Percentiles rank a stretch among this genome's conserved stretches.
Conservation (phyloP, 2,329 filamentous ascomycete genomes). For the Microdochium bolleyi region DNA sequence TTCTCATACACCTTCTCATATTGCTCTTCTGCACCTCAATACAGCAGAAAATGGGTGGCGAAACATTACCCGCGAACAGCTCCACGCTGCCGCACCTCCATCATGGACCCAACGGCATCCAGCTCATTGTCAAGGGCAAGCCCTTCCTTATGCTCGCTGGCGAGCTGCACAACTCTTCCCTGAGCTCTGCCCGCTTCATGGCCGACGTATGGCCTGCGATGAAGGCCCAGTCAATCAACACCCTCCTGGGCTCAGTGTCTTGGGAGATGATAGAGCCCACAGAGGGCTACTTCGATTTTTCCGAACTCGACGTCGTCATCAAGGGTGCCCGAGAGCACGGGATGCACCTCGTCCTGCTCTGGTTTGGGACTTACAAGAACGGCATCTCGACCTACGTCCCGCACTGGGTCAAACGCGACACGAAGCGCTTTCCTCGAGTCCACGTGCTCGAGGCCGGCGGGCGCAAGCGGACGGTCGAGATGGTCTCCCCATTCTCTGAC, state of each 20-base stretch:
- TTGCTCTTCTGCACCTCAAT: no score
- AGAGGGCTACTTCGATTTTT: slow-evolving; percentile 25
- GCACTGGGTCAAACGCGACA: slow-evolving; percentile 24
- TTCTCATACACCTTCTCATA: no score
- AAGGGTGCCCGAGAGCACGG: slow-evolving; percentile 13
- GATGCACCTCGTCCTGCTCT: slow-evolving; percentile 26
- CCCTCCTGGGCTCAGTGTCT: slow-evolving; percentile 24
- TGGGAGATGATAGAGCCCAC: slow-evolving; percentile 28
- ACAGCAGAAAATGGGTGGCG: background rate
- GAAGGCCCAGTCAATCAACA: slow-evolving; percentile 25
- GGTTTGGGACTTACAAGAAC: slow-evolving; percentile 31
- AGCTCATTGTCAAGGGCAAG: slow-evolving; percentile 26
- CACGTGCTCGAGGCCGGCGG: slow-evolving; percentile 20
- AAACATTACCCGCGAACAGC: background rate
- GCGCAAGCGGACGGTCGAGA: slow-evolving; percentile 20
- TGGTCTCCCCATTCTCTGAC: slow-evolving; percentile 20
- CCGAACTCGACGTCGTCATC: slow-evolving; percentile 23
- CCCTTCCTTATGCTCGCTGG: slow-evolving; percentile 21
- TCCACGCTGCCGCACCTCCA: slow-evolving; percentile 1
- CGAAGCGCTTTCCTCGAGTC: slow-evolving; percentile 24
- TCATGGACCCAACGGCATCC: slow-evolving; percentile 7
- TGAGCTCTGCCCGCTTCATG: slow-evolving; percentile 12
- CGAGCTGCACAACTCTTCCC: slow-evolving; percentile 14
- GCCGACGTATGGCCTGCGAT: slow-evolving; percentile 14
- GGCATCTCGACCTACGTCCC: slow-evolving; percentile 27